A percentile compares a stretch with the other conserved stretches of the same genome.
phyloP scores from a whole-genome alignment of 2,329 filamentous ascomycete genomes.

The Sarocladium strictum region DNA sequence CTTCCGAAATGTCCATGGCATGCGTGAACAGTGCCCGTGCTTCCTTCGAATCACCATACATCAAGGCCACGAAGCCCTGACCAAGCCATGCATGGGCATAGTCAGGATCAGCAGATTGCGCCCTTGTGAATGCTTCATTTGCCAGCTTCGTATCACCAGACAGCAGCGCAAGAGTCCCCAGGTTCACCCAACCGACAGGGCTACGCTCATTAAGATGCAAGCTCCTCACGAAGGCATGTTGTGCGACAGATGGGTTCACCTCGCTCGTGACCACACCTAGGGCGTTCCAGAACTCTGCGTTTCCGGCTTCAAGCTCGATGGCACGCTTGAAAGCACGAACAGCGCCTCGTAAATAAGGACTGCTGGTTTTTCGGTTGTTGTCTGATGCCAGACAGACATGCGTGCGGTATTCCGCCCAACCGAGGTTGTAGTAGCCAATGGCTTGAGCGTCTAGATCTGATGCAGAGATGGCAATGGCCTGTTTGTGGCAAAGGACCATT shows the following conservation, averaged over 20 bases:
- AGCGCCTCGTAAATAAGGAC: constrained; percentile 66
- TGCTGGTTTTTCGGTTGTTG: constrained; percentile 52
- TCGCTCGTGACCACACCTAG: constrained; percentile 85
- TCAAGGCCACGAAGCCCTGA: constrained; percentile 77
- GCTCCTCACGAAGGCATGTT: constrained; percentile 89
- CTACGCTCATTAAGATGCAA: constrained; percentile 88
- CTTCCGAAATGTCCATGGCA: constrained; percentile 85
- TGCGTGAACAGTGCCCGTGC: constrained; percentile 85
- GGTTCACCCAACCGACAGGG: constrained; percentile 81
- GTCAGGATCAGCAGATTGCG: constrained; percentile 91
- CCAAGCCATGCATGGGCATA: constrained; percentile 92
- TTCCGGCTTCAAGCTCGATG: constrained; percentile 91
- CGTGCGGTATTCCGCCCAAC: constrained; percentile 85
- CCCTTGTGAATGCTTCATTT: constrained; percentile 81
- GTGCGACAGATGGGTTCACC: constrained; percentile 79
- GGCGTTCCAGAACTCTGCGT: constrained; percentile 95
- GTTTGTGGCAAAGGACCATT: constrained; percentile 80
- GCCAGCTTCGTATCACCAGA: constrained; percentile 82
- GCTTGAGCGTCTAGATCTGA: constrained; percentile 82
- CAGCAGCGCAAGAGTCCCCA: constrained; percentile 79
- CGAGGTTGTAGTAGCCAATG: constrained; percentile 95
- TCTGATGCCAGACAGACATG: constrained; percentile 57
- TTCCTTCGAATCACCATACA: constrained; percentile 68
- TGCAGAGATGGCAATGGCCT: constrained; percentile 67
- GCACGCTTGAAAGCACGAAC: constrained; percentile 91